These are phyloP conservation scores for Penicillium sp. DNA, from an alignment of 2,329 filamentous ascomycete genomes.

Conservation along the genomic window DNA sequence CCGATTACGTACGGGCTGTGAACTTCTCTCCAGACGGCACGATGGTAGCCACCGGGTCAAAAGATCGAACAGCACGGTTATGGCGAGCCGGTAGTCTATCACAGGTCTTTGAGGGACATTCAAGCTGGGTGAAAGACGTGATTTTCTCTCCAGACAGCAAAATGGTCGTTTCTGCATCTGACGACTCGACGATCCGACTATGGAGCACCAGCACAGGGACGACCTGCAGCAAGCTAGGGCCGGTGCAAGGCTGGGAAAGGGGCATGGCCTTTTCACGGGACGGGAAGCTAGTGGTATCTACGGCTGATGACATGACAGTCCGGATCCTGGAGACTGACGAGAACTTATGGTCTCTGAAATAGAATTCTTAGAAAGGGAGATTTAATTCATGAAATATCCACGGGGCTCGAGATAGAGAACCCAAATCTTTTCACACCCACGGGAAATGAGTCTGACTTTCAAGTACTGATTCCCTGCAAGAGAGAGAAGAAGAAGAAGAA, in stretches of 20 bases:
- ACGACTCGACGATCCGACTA: conserved; percentile 32
- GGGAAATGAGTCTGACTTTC: background rate
- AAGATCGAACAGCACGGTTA: conserved; percentile 6
- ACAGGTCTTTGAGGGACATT: conserved; percentile 15
- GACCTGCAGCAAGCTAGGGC: conserved; percentile 8
- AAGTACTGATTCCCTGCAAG: background rate
- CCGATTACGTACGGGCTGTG: conserved; percentile 27
- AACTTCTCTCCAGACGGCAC: conserved; percentile 37
- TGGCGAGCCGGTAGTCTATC: conserved; percentile 14
- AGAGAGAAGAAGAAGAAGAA: too few relatives aligned
- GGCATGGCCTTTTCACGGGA: conserved; percentile 12
- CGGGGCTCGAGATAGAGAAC: conserved; percentile 3
- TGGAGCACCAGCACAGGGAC: conserved; percentile 29
- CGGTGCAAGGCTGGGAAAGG: conserved; percentile 10
- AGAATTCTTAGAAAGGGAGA: conserved; percentile 1
- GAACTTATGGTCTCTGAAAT: conserved; percentile 10
- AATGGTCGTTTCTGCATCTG: conserved; percentile 17
- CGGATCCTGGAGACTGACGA: conserved; percentile 12
- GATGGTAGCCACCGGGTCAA: conserved; percentile 33
- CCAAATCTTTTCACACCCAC: background rate
- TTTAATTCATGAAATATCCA: conserved; percentile 5
- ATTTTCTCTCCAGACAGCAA: conserved; percentile 20
- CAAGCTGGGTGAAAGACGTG: conserved; percentile 9
- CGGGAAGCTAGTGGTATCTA: conserved; percentile 13
- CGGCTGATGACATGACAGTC: conserved; percentile 14